phyloP scores from a whole-genome alignment of 805 yeast species.

The Lachancea quebecensis region DNA sequence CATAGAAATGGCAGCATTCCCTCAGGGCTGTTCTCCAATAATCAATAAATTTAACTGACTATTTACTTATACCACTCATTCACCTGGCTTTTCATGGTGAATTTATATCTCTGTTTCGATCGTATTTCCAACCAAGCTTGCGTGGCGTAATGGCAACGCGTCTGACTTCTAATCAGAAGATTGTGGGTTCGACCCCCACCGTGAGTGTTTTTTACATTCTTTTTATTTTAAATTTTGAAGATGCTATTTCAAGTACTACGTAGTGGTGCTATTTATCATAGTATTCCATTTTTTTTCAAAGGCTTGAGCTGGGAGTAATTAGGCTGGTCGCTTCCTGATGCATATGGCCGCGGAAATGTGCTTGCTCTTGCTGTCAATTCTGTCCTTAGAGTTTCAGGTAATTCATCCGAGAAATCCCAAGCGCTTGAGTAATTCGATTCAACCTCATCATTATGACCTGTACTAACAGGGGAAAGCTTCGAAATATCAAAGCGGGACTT shows the following conservation, averaged over 20 bases:
- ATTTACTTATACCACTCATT: neutral
- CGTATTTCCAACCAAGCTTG: conserved; percentile 10
- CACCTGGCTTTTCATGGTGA: neutral
- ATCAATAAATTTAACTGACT: too few relatives aligned
- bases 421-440: conserved; percentile 10
- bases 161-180: conserved; percentile 50
- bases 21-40: too few relatives aligned
- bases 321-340: neutral
- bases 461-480: conserved; percentile 10
- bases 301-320: neutral
- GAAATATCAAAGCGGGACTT: conserved; percentile 1
- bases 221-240: too few relatives aligned
- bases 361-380: conserved; percentile 6
- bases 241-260: too few relatives aligned
- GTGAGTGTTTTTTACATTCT: conserved; percentile 34
- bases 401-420: conserved; percentile 16
- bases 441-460: conserved; percentile 10
- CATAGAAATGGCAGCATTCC: too few relatives aligned
- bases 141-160: conserved; percentile 53
- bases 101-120: neutral
- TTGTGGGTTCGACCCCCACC: conserved; percentile 52
- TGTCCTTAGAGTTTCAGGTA: conserved; percentile 16
- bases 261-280: too few relatives aligned
- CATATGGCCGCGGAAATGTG: neutral
- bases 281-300: neutral